Evolutionary conservation across 2,329 filamentous ascomycete species (phyloP).

Genomic region (Davidsoniella virescens): DNA sequence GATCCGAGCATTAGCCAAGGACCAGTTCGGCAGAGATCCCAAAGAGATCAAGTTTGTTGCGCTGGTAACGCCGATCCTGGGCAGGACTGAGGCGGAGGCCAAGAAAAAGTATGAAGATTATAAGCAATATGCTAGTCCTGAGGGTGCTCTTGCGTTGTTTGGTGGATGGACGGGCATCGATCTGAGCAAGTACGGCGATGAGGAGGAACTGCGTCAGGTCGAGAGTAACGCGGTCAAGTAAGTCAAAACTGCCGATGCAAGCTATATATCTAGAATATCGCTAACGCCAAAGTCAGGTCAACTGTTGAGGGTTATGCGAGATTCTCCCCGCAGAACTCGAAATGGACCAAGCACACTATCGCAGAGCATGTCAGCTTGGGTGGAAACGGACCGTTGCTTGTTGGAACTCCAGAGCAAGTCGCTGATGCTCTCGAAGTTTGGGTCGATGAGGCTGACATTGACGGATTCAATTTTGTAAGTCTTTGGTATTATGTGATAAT

Average conservation of each 20-base stretch:
- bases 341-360: slow-evolving; percentile 58
- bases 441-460: slow-evolving; percentile 52
- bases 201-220: slow-evolving; percentile 46
- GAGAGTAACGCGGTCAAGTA: slow-evolving; percentile 43
- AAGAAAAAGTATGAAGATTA: slow-evolving; percentile 46
- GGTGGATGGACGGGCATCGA: slow-evolving; percentile 55
- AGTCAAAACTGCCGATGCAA: too few relatives aligned
- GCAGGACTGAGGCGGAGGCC: slow-evolving; percentile 49
- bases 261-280: too few relatives aligned
- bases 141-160: slow-evolving; percentile 53
- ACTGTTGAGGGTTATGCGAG: slow-evolving; percentile 39
- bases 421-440: slow-evolving; percentile 52
- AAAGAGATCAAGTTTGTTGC: slow-evolving; percentile 50
- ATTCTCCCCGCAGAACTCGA: slow-evolving; percentile 40
- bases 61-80: slow-evolving; percentile 48
- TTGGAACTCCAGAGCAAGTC: slow-evolving; percentile 48
- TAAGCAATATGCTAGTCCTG: slow-evolving; percentile 40
- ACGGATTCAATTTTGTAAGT: slow-evolving; percentile 53
- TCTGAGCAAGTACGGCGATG: slow-evolving; percentile 41
- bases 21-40: slow-evolving; percentile 39
- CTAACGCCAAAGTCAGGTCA: slow-evolving; percentile 21
- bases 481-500: too few relatives aligned
- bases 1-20: slow-evolving; percentile 33
- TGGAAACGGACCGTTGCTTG: slow-evolving; percentile 46
- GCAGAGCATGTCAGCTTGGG: slow-evolving; percentile 49